A percentile compares a stretch with the other conserved stretches of the same genome.
Conservation (phyloP, 108 stramenopile genomes). For the Pseudonitzschia delicatissima region DNA sequence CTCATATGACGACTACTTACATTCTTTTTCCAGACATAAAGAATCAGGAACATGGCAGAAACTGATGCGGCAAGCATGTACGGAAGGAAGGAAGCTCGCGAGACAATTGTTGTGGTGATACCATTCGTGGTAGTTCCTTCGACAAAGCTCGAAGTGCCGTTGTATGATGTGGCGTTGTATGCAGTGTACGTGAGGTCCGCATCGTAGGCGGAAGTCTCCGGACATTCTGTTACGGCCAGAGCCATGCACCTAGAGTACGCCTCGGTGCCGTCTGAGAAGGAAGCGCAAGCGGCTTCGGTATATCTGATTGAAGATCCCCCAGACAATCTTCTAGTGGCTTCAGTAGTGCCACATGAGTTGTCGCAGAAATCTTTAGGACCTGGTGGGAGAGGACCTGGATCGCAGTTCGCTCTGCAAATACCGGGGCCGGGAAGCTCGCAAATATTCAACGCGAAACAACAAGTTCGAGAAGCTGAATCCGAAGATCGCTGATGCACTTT, state of each 20-base stretch:
- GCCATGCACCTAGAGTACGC: background rate
- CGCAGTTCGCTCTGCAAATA: background rate
- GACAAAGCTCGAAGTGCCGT: background rate
- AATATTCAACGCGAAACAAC: conserved; percentile 1
- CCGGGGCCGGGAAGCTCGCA: background rate
- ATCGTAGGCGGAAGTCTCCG: background rate
- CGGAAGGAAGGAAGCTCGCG: background rate
- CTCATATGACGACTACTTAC: background rate
- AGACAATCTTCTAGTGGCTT: background rate
- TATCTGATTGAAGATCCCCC: too few relatives aligned
- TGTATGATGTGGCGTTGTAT: background rate
- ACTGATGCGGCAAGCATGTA: conserved; percentile 5
- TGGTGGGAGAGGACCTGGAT: background rate
- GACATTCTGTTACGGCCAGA: background rate
- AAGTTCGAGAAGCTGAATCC: background rate
- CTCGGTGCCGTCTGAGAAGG: background rate
- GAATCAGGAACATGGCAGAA: background rate
- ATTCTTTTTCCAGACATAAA: conserved; percentile 5
- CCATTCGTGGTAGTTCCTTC: background rate
- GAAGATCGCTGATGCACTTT: background rate
- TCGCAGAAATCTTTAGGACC: background rate
- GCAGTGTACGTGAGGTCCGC: background rate
- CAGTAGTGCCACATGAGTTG: too few relatives aligned
- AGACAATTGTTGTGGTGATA: background rate
- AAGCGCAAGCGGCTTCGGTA: background rate